phyloP scores from a whole-genome alignment of 768 basidiomycete species.

The Tulasnella sp. region DNA sequence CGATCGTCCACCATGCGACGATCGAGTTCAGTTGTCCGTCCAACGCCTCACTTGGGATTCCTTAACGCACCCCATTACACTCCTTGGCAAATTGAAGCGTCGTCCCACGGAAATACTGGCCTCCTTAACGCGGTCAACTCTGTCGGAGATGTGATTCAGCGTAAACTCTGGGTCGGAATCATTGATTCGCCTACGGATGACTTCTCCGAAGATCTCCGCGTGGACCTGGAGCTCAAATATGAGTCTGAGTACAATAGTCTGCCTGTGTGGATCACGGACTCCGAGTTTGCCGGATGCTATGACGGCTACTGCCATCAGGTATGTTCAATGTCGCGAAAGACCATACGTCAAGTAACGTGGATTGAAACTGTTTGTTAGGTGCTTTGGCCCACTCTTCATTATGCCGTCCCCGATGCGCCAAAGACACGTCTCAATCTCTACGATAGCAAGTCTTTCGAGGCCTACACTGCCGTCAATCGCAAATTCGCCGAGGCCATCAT shows the following conservation, averaged over 20 bases:
- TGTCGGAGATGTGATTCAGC: slow-evolving; percentile 41
- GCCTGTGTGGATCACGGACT: slow-evolving; percentile 57
- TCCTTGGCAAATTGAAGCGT: slow-evolving; percentile 41
- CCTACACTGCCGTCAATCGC: slow-evolving; percentile 83
- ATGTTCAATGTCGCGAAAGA: slow-evolving; percentile 22
- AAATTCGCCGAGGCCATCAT: slow-evolving; percentile 81
- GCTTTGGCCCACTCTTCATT: slow-evolving; percentile 80
- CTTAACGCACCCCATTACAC: slow-evolving; percentile 8
- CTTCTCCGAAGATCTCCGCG: slow-evolving; percentile 44
- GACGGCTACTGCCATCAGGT: slow-evolving; percentile 82
- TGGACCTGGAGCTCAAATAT: slow-evolving; percentile 43
- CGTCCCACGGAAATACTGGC: slow-evolving; percentile 71
- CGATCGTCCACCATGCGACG: slow-evolving; percentile 44
- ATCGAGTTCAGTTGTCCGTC: slow-evolving; percentile 24
- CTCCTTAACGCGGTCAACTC: slow-evolving; percentile 68
- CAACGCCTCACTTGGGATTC: slow-evolving; percentile 16
- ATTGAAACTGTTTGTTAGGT: slow-evolving; percentile 29
- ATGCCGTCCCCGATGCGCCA: slow-evolving; percentile 76
- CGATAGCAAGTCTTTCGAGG: slow-evolving; percentile 67
- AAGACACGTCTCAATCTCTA: slow-evolving; percentile 66
- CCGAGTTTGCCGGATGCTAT: slow-evolving; percentile 67
- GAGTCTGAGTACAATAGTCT: slow-evolving; percentile 30
- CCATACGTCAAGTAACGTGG: not conserved
- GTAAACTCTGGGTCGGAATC: slow-evolving; percentile 56
- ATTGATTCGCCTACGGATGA: slow-evolving; percentile 60